A percentile compares a stretch with the other conserved stretches of the same genome.
These are phyloP conservation scores for Ramichloridium luteum DNA, from an alignment of 2,329 filamentous ascomycete genomes.

Conservation along the genomic window DNA sequence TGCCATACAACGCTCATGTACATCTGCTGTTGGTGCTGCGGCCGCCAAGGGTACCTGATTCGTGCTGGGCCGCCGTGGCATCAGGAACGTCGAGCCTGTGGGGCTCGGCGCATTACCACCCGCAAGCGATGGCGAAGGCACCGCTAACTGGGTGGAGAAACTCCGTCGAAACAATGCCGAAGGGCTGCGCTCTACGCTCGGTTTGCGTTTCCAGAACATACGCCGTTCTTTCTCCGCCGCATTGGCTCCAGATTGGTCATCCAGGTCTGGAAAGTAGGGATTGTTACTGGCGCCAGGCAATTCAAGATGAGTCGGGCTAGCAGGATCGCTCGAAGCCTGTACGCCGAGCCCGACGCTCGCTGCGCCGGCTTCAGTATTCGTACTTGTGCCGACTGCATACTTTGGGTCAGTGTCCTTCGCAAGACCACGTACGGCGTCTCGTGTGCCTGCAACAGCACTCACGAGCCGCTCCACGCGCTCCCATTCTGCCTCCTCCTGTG, in stretches of 20 bases:
- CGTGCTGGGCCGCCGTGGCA: slow-evolving; percentile 20
- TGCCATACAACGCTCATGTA: slow-evolving; percentile 72
- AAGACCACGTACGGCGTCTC: slow-evolving; percentile 76
- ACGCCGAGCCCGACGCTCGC: not conserved
- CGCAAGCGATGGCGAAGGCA: slow-evolving; percentile 30
- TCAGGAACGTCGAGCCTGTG: not conserved
- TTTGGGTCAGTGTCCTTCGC: slow-evolving; percentile 72
- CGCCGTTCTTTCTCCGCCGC: slow-evolving; percentile 48
- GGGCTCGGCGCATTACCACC: slow-evolving; percentile 4
- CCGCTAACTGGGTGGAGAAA: slow-evolving; percentile 42
- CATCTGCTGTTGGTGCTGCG: slow-evolving; percentile 33
- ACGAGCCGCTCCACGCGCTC: slow-evolving; percentile 73
- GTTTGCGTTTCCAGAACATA: slow-evolving; percentile 87
- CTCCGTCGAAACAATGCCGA: slow-evolving; percentile 36
- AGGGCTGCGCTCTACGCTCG: slow-evolving; percentile 38
- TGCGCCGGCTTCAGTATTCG: slow-evolving; percentile 12
- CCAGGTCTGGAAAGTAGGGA: slow-evolving; percentile 23
- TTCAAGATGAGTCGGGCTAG: no score
- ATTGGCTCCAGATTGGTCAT: no score
- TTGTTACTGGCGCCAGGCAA: slow-evolving; percentile 36
- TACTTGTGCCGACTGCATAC: slow-evolving; percentile 31
- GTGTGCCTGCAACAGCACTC: slow-evolving; percentile 71
- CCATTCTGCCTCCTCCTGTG: slow-evolving; percentile 72
- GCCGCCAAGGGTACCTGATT: slow-evolving; percentile 19
- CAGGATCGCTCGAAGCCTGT: no score